Evolutionary conservation across 1,284 basidiomycete species (phyloP), one percentile per base, ranked within the genome.

Genomic region (Trichosporon ovoides): DNA sequence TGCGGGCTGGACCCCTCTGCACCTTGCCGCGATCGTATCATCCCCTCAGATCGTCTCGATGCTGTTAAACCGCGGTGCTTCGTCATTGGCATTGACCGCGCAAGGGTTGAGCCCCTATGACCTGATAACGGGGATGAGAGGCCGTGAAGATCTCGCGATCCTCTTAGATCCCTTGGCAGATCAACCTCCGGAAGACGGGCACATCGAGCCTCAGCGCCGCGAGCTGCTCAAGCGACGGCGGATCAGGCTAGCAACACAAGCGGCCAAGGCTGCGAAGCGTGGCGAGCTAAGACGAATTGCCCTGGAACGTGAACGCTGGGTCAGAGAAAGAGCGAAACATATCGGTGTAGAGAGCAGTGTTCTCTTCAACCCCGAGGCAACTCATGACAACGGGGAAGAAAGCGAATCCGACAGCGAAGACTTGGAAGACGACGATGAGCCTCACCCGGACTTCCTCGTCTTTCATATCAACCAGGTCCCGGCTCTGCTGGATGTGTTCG

Each of bases 1-100:
- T 91, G 90, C 84, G 59, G 93, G 94, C 38, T 98, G 94, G 94
- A 93, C 91, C 3, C 86, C 94, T 1, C 80, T 98, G n/a, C 95
- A 97, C 73, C 89, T 95, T 79, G 92, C 94, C 11, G 89, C 88
- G 14, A 78, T 97, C 57, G 80, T 91, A 49, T 87, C 91, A 13
- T 91, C 95, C 35, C 88, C 94, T 7, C 93, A 93, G 1, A 81
- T 98, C 16, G 85, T 97, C 35, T 91, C 92, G 0, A 89, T 91
- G 80, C 81, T 98, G 24, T 86, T 98, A 76, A 94, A 90, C 16
- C 89, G 91, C 66, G 92, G 93, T 38, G 89, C 89, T 57, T 90
- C 89, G 12, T 85, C 89, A 0, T 84, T 89, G 56, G 82, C 85
- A 2, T 72, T 84, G 37, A 94, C 91, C 16, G 82, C 81, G 63